These are phyloP conservation scores for Colletotrichum noveboracense DNA, from an alignment of 2,329 filamentous ascomycete genomes.

Conservation along the genomic window DNA sequence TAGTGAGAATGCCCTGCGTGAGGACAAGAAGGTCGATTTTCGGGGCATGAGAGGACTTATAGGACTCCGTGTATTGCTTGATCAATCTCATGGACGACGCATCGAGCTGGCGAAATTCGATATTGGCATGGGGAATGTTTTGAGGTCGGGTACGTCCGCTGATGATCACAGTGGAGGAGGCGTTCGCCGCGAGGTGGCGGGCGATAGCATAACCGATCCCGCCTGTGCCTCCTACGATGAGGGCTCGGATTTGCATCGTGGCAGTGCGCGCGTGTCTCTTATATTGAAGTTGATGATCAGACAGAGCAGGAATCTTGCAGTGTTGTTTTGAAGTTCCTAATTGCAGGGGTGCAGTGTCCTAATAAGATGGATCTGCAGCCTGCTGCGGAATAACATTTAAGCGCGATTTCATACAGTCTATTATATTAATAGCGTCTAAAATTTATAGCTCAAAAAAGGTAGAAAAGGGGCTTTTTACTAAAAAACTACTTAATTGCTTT, in stretches of 20 bases:
- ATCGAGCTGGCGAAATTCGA: conserved; percentile 35
- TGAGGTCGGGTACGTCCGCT: conserved; percentile 35
- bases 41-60: conserved; percentile 27
- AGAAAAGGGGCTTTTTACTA: too few relatives aligned
- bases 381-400: too few relatives aligned
- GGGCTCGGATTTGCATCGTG: background rate
- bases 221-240: conserved; percentile 40
- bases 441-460: too few relatives aligned
- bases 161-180: conserved; percentile 34
- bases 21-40: conserved; percentile 43
- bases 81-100: conserved; percentile 38
- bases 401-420: too few relatives aligned
- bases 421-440: too few relatives aligned
- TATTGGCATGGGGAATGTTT: conserved; percentile 34
- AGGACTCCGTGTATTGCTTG: conserved; percentile 34
- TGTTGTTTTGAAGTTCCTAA: accelerated
- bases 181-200: conserved; percentile 30
- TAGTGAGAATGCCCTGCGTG: conserved; percentile 41
- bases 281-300: accelerated
- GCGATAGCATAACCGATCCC: conserved; percentile 42
- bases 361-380: too few relatives aligned
- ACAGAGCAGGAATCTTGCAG: accelerated
- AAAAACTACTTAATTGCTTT: too few relatives aligned
- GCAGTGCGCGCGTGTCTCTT: background rate
- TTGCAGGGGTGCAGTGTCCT: background rate